Conservation (phyloP, 345 rosid species). For the Citrus unshiu region DNA sequence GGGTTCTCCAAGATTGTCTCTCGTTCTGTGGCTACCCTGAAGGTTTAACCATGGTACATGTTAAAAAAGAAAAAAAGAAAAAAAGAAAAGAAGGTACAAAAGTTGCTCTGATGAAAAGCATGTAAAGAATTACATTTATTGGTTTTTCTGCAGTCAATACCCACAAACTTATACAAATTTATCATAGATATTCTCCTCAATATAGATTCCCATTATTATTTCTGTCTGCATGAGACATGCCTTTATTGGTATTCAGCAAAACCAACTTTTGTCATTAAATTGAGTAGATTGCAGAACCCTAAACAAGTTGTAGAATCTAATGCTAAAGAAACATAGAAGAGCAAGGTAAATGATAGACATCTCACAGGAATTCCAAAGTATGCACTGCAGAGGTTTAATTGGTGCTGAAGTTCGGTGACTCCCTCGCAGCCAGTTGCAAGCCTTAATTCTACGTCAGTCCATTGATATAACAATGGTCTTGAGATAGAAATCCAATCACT, state of each 20-base stretch:
- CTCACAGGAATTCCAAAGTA: conserved; percentile 71
- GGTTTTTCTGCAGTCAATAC: background rate
- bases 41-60: conserved; percentile 16
- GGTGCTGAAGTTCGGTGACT: conserved; percentile 50
- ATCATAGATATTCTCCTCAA: no score
- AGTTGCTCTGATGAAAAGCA: background rate
- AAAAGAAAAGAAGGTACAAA: background rate
- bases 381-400: conserved; percentile 69
- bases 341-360: conserved; percentile 9
- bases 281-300: background rate
- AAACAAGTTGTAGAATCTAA: background rate
- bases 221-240: background rate
- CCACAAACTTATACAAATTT: background rate
- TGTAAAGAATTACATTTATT: background rate
- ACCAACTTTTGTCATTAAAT: background rate
- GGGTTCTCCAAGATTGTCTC: conserved; percentile 78
- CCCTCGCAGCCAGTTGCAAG: conserved; percentile 65
- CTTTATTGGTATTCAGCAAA: background rate
- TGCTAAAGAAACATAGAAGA: background rate
- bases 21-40: conserved; percentile 57
- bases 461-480: conserved; percentile 28
- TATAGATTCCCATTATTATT: background rate
- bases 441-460: conserved; percentile 71
- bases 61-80: background rate
- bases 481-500: conserved; percentile 31